phyloP scores from a whole-genome alignment of 225 moss, liverwort and hornwort species.

The Climacium dendroides region DNA sequence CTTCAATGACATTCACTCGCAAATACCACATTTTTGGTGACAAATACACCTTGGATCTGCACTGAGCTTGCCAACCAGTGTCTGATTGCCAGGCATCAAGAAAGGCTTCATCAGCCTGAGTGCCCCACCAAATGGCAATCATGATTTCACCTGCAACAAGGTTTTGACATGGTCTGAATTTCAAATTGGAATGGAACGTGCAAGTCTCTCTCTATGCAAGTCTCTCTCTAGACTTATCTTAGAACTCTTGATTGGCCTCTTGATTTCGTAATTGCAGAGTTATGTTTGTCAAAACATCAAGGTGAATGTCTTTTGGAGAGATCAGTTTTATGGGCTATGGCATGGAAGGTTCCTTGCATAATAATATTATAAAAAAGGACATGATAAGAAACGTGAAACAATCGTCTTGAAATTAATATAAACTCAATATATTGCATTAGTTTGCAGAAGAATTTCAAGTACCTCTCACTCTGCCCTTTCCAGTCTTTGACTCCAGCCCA shows the following conservation, averaged over 20 bases:
- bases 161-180: not conserved
- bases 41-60: slow-evolving; percentile 67
- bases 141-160: slow-evolving; percentile 57
- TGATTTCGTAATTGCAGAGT: not conserved
- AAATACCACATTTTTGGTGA: slow-evolving; percentile 85
- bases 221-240: not conserved
- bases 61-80: slow-evolving; percentile 64
- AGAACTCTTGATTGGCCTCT: no score
- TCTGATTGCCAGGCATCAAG: slow-evolving; percentile 95
- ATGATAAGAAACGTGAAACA: not conserved
- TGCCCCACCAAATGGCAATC: slow-evolving; percentile 84
- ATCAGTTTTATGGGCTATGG: no score
- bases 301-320: not conserved
- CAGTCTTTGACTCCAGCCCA: slow-evolving; percentile 49
- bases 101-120: slow-evolving; percentile 83
- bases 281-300: not conserved
- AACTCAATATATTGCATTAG: no score
- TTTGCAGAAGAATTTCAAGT: not conserved
- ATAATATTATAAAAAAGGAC: not conserved
- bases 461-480: slow-evolving; percentile 71
- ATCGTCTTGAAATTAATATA: not conserved
- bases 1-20: slow-evolving; percentile 69
- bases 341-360: not conserved
- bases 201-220: not conserved
- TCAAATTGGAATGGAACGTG: not conserved